Evolutionary conservation across 352 stramenopile species (phyloP).

Genomic region (Phytophthora macrochlamydospora): DNA sequence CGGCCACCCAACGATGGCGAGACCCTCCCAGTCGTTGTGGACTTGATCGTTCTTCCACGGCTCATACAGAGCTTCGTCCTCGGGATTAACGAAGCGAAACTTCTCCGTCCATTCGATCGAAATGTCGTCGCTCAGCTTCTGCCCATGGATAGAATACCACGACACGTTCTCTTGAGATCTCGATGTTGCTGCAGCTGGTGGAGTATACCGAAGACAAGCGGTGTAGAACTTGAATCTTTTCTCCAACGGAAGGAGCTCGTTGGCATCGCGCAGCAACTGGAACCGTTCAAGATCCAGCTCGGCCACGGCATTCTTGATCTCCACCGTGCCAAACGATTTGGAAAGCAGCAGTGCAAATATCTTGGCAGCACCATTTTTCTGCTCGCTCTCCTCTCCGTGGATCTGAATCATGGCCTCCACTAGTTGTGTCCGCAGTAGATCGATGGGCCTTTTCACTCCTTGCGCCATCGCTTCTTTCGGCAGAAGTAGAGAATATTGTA

Average conservation of each 20-base stretch:
- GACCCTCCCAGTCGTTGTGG: slow-evolving; percentile 1
- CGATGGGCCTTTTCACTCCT: background rate
- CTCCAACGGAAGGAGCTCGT: background rate
- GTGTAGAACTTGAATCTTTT: slow-evolving; percentile 16
- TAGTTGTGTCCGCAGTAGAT: slow-evolving; percentile 1
- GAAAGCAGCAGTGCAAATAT: slow-evolving; percentile 15
- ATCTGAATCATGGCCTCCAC: background rate
- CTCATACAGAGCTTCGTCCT: background rate
- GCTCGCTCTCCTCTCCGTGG: background rate
- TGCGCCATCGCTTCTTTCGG: background rate
- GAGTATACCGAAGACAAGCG: slow-evolving; percentile 4
- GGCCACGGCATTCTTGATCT: background rate
- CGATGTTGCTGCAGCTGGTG: slow-evolving; percentile 2
- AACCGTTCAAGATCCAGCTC: slow-evolving; percentile 4
- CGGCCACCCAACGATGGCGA: slow-evolving; percentile 8
- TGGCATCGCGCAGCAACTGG: slow-evolving; percentile 12
- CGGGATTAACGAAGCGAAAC: slow-evolving; percentile 13
- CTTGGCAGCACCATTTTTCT: background rate
- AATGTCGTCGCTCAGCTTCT: background rate
- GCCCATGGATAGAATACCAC: slow-evolving; percentile 1
- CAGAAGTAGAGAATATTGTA: slow-evolving; percentile 13
- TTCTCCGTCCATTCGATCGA: slow-evolving; percentile 5
- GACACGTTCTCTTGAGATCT: background rate
- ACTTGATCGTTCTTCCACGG: slow-evolving; percentile 4
- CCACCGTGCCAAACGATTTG: background rate